Conservation (phyloP, 208 protist genomes). For the Acanthamoeba triangularis region DNA sequence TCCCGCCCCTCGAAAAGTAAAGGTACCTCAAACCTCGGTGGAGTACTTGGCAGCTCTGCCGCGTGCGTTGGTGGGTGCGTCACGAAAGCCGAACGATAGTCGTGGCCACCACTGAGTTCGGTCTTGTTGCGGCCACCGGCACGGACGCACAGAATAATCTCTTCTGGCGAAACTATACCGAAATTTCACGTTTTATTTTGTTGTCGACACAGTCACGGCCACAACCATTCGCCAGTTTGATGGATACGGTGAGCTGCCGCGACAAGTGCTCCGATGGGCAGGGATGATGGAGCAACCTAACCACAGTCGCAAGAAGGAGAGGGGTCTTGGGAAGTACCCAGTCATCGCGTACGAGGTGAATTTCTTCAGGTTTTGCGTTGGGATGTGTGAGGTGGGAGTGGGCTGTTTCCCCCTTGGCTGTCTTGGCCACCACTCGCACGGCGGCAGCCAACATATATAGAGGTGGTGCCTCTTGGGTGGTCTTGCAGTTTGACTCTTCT, state of each 20-base stretch:
- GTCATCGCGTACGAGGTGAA: not conserved
- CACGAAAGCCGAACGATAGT: too few species aligned
- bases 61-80: too few species aligned
- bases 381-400: constrained; percentile 10
- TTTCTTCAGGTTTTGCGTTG: constrained; percentile 12
- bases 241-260: not conserved
- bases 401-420: not conserved
- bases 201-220: not conserved
- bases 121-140: too few species aligned
- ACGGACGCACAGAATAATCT: not conserved
- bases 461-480: not conserved
- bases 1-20: too few species aligned
- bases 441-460: not conserved
- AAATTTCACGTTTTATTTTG: not conserved
- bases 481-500: not conserved
- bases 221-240: not conserved
- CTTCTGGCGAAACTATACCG: not conserved
- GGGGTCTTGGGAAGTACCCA: not conserved
- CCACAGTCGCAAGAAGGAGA: not conserved
- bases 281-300: too few species aligned
- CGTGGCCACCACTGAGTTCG: too few species aligned
- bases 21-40: too few species aligned
- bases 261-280: too few species aligned
- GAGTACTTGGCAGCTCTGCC: too few species aligned
- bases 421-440: not conserved